Percentiles rank a stretch among this genome's conserved stretches.
These are phyloP conservation scores for Sphagnum tenellum DNA, from an alignment of 225 moss, liverwort and hornwort species.

Conservation along the genomic window DNA sequence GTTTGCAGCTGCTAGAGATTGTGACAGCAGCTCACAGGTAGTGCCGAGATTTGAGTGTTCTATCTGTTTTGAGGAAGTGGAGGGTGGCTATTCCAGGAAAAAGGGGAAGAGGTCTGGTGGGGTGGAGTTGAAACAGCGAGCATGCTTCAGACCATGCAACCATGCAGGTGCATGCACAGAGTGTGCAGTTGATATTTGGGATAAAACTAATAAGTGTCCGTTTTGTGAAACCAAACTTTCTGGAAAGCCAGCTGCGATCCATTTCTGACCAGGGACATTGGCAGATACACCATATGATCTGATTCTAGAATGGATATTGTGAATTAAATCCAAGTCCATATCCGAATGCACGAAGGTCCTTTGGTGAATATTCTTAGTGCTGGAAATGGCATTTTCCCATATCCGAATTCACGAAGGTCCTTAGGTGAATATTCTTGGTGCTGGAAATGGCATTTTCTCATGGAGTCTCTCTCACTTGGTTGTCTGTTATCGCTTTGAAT, in stretches of 20 bases:
- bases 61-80: constrained; percentile 10
- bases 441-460: too few relatives aligned
- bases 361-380: too few relatives aligned
- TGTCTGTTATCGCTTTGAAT: too few relatives aligned
- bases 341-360: too few relatives aligned
- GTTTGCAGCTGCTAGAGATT: constrained; percentile 8
- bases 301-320: too few relatives aligned
- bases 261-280: constrained; percentile 5
- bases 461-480: too few relatives aligned
- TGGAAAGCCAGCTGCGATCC: constrained; percentile 7
- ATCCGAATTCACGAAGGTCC: too few relatives aligned
- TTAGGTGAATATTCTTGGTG: too few relatives aligned
- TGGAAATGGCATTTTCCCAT: too few relatives aligned
- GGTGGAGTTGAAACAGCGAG: constrained; percentile 10
- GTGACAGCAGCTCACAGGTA: constrained; percentile 7
- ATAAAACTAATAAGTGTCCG: constrained; percentile 12
- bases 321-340: too few relatives aligned
- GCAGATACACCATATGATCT: too few relatives aligned
- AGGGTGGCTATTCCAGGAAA: constrained; percentile 7
- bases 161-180: constrained; percentile 10
- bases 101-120: not conserved
- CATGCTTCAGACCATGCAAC: constrained; percentile 13
- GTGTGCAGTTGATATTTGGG: constrained; percentile 10
- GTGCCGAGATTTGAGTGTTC: constrained; percentile 5
- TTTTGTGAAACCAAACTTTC: constrained; percentile 9